Evolutionary conservation across 176 grass and related monocot genomes (phyloP).

Genomic region (Echinochloa phyllopogon): DNA sequence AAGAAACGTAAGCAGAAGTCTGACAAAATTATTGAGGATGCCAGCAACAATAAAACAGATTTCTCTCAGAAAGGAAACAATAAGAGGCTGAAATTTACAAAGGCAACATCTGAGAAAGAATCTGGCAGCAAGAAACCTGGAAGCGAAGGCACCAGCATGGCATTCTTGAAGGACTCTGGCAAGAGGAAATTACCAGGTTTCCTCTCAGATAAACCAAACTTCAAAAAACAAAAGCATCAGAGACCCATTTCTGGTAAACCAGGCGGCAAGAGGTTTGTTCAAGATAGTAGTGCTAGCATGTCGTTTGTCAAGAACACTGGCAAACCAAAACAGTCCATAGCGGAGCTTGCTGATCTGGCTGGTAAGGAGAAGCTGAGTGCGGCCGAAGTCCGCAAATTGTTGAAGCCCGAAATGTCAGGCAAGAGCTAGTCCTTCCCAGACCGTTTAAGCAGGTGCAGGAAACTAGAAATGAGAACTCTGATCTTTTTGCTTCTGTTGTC

Average conservation of each 20-base stretch:
- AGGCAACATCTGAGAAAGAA: constrained; percentile 36
- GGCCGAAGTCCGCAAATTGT: constrained; percentile 69
- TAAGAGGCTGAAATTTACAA: constrained; percentile 45
- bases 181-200: constrained; percentile 62
- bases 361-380: constrained; percentile 70
- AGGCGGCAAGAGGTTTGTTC: constrained; percentile 48
- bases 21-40: constrained; percentile 32
- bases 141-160: background rate
- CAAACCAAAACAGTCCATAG: constrained; percentile 56
- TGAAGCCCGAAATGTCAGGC: constrained; percentile 61
- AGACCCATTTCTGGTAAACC: constrained; percentile 38
- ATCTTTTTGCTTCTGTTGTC: constrained; percentile 18
- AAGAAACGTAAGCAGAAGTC: constrained; percentile 49
- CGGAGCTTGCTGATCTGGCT: constrained; percentile 79
- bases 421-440: constrained; percentile 25
- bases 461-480: background rate
- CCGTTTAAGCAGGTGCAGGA: constrained; percentile 19
- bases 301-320: constrained; percentile 57
- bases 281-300: constrained; percentile 34
- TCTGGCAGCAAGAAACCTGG: constrained; percentile 34
- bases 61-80: constrained; percentile 11
- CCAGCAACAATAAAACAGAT: constrained; percentile 27
- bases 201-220: constrained; percentile 46
- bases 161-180: constrained; percentile 48
- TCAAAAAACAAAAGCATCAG: constrained; percentile 42